Evolutionary conservation across 2,329 filamentous ascomycete species (phyloP), one percentile per base, ranked within the genome.

Genomic region (Ceratocystis destructans): DNA sequence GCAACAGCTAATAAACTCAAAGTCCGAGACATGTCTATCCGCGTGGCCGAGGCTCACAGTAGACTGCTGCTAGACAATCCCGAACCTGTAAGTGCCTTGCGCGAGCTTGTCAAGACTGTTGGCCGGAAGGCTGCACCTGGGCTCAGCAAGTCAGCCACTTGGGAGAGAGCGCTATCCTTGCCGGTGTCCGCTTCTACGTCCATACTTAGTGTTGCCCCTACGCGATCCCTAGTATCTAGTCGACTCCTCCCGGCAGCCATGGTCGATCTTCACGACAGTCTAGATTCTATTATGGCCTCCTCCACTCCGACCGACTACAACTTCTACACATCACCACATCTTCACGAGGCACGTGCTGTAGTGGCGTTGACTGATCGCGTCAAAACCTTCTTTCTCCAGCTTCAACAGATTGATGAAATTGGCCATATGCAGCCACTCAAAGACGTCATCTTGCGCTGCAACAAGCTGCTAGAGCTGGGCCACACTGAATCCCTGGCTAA

Each of bases 401-500:
- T 99, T 10, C 83, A 86, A 73, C 75, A 76, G 6, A 76, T 85
- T 0, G 84, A 87, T 68, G 85, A 87, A 71, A 87, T 87, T 65
- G 81, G 81, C 2, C 84, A 87, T 69, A 93, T 84, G 84, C 90
- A 79, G 82, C 92, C 75, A 3, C 81, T 96, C 6, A 81, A 82
- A 37, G 92, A 97, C 73, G 90, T 96, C 2, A 76, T 96, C 1
- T 76, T 79, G 15, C 86, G 85, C 33, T 95, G 90, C 72, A 83
- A 88, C 66, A 86, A 88, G 70, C 79, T 96, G 0, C 80, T 96
- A 1, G 82, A 87, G 65, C 84, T 96, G 71, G 80, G 84, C 25
- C 86, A 96, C 71, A 83, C 84, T 0, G 91, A 96, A 66, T 92
- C 94, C 0, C 79, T 99, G 3, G 91, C 91, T 1, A 92, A 88